Evolutionary conservation across 768 basidiomycete species (phyloP).

Genomic region (Suillus discolor): DNA sequence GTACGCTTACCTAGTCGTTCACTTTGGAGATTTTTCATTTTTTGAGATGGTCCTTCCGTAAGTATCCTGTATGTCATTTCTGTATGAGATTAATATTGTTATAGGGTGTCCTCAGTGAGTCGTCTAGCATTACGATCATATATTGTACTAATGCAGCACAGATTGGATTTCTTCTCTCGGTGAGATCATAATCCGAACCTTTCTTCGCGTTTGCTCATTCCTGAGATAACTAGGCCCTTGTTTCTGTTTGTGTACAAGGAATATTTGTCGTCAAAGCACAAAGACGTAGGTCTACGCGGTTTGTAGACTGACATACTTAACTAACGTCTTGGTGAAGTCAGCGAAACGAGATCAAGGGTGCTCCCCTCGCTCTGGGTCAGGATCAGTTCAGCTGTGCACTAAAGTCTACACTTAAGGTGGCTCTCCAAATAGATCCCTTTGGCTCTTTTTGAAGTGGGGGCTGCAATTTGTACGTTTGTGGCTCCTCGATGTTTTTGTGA

Average conservation of each 20-base stretch:
- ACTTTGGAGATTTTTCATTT: not conserved
- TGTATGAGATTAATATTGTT: not conserved
- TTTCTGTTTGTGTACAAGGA: not conserved
- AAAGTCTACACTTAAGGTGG: not conserved
- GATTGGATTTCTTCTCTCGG: slow-evolving; percentile 1
- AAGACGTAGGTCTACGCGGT: not conserved
- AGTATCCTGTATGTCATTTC: not conserved
- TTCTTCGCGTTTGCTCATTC: not conserved
- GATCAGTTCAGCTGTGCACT: not conserved
- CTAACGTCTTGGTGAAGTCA: not conserved
- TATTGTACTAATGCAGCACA: not conserved
- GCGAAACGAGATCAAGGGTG: slow-evolving; percentile 1
- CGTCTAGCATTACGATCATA: not conserved
- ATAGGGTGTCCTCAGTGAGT: slow-evolving; percentile 1
- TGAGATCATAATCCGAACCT: not conserved
- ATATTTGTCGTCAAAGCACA: slow-evolving; percentile 6
- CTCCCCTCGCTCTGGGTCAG: slow-evolving; percentile 7
- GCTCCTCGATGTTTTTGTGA: not conserved
- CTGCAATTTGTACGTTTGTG: not conserved
- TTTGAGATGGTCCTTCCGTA: slow-evolving; percentile 3
- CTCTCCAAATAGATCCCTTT: not conserved
- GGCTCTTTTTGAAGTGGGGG: not conserved
- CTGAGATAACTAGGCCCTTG: not conserved
- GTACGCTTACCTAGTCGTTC: not conserved
- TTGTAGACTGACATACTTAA: not conserved